Evolutionary conservation across 176 grass and related monocot genomes (phyloP).

Genomic region (Ensete ventricosum): DNA sequence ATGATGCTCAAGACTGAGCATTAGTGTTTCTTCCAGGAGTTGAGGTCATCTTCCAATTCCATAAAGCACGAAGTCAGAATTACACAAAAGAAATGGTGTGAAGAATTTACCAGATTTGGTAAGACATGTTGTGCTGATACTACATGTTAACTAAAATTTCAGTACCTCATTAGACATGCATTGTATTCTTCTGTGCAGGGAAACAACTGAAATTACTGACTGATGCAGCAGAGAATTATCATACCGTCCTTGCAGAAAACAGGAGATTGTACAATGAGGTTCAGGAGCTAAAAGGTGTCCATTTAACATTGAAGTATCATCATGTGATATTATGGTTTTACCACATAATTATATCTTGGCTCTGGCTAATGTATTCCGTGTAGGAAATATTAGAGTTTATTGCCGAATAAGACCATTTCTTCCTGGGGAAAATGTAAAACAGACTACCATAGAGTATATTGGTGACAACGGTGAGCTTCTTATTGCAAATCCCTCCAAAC

Average conservation of each 20-base stretch:
- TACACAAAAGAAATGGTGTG: conserved; percentile 46
- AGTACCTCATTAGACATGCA: background rate
- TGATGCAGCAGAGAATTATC: conserved; percentile 6
- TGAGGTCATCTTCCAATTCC: conserved; percentile 60
- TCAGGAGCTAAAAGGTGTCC: conserved; percentile 3
- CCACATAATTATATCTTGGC: background rate
- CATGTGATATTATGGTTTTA: background rate
- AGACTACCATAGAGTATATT: background rate
- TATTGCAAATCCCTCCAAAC: background rate
- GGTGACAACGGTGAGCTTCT: background rate
- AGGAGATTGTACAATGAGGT: conserved; percentile 12
- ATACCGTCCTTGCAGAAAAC: conserved; percentile 10
- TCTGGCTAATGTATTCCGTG: background rate
- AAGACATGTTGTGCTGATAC: background rate
- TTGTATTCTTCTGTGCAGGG: background rate
- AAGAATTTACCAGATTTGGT: conserved; percentile 53
- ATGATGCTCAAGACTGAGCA: conserved; percentile 2
- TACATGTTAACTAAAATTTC: background rate
- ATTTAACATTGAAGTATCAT: background rate
- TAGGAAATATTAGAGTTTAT: conserved; percentile 11
- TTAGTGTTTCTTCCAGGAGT: conserved; percentile 38
- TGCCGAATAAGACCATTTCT: conserved; percentile 9
- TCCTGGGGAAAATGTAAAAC: background rate
- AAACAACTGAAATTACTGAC: background rate
- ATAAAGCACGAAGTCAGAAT: conserved; percentile 50